Conservation (phyloP, 2,329 filamentous ascomycete genomes). For the Diplodia corticola region DNA sequence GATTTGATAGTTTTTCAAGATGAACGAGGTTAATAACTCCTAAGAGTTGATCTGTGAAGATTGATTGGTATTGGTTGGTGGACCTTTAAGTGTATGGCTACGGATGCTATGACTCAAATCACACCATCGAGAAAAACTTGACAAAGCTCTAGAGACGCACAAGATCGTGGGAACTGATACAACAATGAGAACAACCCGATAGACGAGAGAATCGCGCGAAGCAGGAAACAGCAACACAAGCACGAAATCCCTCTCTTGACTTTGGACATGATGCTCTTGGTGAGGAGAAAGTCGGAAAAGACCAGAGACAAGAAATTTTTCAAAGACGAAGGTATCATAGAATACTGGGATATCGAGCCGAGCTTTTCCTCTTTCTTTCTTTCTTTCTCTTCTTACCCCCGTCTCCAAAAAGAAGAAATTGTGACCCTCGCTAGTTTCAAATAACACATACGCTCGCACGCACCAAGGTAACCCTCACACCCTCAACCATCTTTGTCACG, state of each 20-base stretch:
- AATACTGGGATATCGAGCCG: constrained; percentile 6
- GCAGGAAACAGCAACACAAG: neutral
- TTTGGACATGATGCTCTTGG: neutral
- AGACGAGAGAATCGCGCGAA: neutral
- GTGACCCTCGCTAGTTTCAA: neutral
- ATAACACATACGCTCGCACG: neutral
- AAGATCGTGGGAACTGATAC: neutral
- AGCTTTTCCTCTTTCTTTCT: neutral
- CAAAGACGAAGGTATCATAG: neutral
- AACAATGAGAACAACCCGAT: neutral
- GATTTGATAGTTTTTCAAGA: neutral
- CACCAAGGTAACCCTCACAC: neutral
- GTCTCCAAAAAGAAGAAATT: neutral
- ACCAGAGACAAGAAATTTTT: neutral
- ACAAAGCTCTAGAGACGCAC: neutral
- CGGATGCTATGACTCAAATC: neutral
- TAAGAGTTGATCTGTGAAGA: neutral
- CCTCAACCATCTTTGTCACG: neutral
- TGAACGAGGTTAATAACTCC: neutral
- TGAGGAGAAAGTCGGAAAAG: neutral
- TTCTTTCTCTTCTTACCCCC: neutral
- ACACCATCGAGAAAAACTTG: neutral
- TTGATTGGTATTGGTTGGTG: neutral
- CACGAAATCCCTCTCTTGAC: neutral
- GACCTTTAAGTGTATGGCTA: neutral